phyloP scores from a whole-genome alignment of 257 asterid genomes.

The Dorcoceras hygrometricum region DNA sequence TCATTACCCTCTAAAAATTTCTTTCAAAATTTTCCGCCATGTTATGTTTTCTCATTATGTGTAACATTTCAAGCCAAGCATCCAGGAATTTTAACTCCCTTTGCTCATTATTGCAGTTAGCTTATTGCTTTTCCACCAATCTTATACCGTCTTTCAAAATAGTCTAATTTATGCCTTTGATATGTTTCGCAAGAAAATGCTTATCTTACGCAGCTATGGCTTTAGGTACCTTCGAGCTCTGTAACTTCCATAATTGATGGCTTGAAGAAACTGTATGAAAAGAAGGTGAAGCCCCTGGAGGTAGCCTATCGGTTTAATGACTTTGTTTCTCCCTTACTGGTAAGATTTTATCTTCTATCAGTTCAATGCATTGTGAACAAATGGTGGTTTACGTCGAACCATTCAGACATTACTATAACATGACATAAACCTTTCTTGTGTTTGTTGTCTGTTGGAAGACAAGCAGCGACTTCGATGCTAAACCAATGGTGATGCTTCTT shows the following conservation, averaged over 20 bases:
- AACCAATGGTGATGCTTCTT: constrained; percentile 87
- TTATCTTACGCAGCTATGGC: not conserved
- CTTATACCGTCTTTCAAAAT: not conserved
- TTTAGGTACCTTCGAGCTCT: constrained; percentile 11
- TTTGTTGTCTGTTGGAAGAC: constrained; percentile 28
- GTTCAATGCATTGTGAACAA: not conserved
- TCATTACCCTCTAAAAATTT: not conserved
- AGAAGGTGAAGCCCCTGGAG: constrained; percentile 79
- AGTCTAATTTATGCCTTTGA: too few relatives aligned
- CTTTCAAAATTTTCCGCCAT: not conserved
- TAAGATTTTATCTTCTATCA: constrained; percentile 25
- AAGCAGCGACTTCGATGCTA: constrained; percentile 80
- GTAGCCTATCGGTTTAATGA: constrained; percentile 63
- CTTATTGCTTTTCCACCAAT: not conserved
- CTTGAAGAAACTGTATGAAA: constrained; percentile 60
- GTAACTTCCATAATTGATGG: constrained; percentile 78
- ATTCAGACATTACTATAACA: not conserved
- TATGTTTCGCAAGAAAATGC: not conserved
- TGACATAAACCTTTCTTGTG: constrained; percentile 6
- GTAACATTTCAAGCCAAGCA: not conserved
- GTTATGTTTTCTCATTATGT: not conserved
- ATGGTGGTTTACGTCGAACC: not conserved
- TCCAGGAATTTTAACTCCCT: not conserved
- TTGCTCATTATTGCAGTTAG: not conserved
- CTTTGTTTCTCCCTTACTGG: constrained; percentile 74